phyloP scores from a whole-genome alignment of 139 green algal species.

The Picochlorum costavermella region DNA sequence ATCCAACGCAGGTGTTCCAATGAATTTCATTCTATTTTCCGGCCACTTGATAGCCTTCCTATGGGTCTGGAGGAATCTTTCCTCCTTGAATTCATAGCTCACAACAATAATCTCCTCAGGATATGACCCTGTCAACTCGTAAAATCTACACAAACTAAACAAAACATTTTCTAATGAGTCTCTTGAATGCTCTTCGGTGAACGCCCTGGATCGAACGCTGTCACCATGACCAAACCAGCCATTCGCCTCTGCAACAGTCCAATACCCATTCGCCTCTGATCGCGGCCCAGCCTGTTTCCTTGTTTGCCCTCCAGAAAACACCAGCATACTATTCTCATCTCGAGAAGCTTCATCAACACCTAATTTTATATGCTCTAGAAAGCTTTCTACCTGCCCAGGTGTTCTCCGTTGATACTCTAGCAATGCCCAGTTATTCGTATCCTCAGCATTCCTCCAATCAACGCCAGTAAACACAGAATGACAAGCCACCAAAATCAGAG shows the following conservation, averaged over 20 bases:
- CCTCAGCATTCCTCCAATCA: slow-evolving; percentile 38
- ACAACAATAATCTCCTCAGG: slow-evolving; percentile 68
- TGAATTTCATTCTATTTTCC: slow-evolving; percentile 51
- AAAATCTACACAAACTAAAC: slow-evolving; percentile 81
- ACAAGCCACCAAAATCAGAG: slow-evolving; percentile 65
- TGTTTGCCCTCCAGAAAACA: slow-evolving; percentile 61
- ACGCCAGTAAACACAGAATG: slow-evolving; percentile 70
- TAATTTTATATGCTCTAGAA: slow-evolving; percentile 76
- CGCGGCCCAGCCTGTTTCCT: slow-evolving; percentile 52
- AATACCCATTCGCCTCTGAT: slow-evolving; percentile 71
- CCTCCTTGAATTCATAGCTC: slow-evolving; percentile 82
- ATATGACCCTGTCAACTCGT: slow-evolving; percentile 67
- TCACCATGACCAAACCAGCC: slow-evolving; percentile 46
- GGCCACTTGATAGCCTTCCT: slow-evolving; percentile 60
- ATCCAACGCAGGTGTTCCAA: slow-evolving; percentile 59
- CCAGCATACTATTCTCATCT: slow-evolving; percentile 56
- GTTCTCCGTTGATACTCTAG: slow-evolving; percentile 65
- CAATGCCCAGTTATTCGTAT: slow-evolving; percentile 57
- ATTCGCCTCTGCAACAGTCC: slow-evolving; percentile 60
- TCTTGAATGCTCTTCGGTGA: slow-evolving; percentile 59
- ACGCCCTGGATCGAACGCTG: slow-evolving; percentile 31
- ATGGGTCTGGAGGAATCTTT: slow-evolving; percentile 70
- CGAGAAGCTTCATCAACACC: slow-evolving; percentile 58
- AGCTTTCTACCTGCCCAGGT: slow-evolving; percentile 60
- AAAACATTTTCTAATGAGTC: slow-evolving; percentile 92